Percentiles rank a stretch among this genome's conserved stretches.
Conservation (phyloP, 1,284 basidiomycete species). For the Earliella scabrosa region DNA sequence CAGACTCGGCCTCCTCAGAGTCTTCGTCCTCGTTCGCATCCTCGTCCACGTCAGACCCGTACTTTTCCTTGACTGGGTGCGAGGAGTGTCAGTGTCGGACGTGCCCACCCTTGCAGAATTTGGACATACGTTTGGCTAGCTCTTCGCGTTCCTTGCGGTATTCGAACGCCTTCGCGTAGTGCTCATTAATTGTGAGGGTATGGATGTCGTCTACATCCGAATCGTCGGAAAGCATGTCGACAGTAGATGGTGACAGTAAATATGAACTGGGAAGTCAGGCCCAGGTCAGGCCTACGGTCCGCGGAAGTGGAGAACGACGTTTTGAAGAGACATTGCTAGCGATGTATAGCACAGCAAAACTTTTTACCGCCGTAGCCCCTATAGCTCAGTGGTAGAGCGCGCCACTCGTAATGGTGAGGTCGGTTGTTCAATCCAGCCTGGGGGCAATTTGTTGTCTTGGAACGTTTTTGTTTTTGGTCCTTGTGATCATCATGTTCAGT, state of each 20-base stretch:
- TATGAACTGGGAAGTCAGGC: too few relatives aligned
- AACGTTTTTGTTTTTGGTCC: too few relatives aligned
- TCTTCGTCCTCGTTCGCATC: constrained; percentile 58
- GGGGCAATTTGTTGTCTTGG: too few relatives aligned
- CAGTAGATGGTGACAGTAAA: neutral
- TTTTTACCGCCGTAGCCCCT: too few relatives aligned
- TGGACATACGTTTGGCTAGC: constrained; percentile 70
- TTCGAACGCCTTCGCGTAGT: constrained; percentile 83
- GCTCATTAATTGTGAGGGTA: constrained; percentile 77
- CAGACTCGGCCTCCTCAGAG: constrained; percentile 80
- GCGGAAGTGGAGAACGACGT: too few relatives aligned
- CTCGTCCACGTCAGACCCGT: constrained; percentile 72
- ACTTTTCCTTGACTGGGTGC: constrained; percentile 80
- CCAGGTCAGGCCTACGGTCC: too few relatives aligned
- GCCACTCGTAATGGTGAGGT: too few relatives aligned
- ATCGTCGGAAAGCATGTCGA: constrained; percentile 53
- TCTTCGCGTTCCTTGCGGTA: constrained; percentile 85
- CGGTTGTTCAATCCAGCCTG: too few relatives aligned
- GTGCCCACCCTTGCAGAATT: neutral
- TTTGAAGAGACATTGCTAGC: too few relatives aligned
- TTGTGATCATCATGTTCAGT: too few relatives aligned
- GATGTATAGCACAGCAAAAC: too few relatives aligned
- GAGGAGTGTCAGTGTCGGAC: neutral
- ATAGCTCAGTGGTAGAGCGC: too few relatives aligned
- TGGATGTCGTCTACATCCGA: constrained; percentile 48